Conservation (phyloP, 345 rosid genomes). For the Gossypium anomalum region DNA sequence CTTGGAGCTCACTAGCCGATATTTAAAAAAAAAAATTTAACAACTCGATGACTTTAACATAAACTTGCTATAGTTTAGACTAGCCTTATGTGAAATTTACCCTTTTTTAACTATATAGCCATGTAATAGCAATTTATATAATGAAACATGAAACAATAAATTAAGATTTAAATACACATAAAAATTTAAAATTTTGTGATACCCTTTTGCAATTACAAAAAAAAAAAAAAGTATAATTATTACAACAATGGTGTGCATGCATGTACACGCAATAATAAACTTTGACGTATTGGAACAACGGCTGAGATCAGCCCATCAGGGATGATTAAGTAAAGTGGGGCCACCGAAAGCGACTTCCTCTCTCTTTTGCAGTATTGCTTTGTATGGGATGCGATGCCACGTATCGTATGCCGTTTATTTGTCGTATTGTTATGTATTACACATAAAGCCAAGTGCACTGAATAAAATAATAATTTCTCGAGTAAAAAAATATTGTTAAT, state of each 20-base stretch:
- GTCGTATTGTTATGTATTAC: not conserved
- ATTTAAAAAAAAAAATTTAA: too few relatives aligned
- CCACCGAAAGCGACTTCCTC: conserved; percentile 5
- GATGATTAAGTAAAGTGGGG: not conserved
- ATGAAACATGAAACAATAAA: too few relatives aligned
- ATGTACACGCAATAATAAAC: not conserved
- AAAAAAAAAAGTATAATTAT: too few relatives aligned
- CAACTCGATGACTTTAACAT: too few relatives aligned
- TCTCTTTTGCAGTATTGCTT: not conserved
- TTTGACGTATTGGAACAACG: not conserved
- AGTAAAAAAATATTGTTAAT: not conserved
- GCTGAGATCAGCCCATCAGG: not conserved
- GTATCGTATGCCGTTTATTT: not conserved
- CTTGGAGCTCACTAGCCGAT: too few relatives aligned
- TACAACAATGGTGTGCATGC: not conserved
- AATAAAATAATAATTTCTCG: not conserved
- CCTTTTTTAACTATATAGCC: too few relatives aligned
- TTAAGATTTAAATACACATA: too few relatives aligned
- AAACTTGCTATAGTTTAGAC: too few relatives aligned
- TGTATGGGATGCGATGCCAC: not conserved
- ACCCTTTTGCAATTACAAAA: too few relatives aligned
- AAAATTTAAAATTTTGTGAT: too few relatives aligned
- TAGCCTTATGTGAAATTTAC: too few relatives aligned
- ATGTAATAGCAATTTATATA: too few relatives aligned
- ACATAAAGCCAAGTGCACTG: not conserved